Base-by-base conservation (phyloP, 2,329 filamentous ascomycete genomes). In the Xylariaceae sp. region DNA sequence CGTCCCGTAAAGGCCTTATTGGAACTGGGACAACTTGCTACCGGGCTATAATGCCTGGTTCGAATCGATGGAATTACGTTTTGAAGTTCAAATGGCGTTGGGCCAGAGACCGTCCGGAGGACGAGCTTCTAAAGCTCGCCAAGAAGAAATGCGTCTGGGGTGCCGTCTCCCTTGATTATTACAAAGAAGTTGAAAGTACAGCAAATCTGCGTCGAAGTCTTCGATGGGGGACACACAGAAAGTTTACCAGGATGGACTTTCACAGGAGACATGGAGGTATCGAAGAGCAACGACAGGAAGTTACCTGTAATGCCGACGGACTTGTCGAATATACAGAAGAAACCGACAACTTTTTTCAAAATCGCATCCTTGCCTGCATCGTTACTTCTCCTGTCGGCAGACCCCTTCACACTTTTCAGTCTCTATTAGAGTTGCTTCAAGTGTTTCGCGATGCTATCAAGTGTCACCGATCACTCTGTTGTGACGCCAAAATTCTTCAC, bases 21-120 rank as follows among this genome's bases (percentile, higher is more conserved):
- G 67, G 70, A 28, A 60, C 43, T 34, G 71, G 71, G 16, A 73
- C 67, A 45, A 66, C 65, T 55, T 74, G 70, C 54, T 73, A 74
- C 53, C 64, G 67, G 24, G 68, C 68, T 39, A 70, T 56, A 63
- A 58, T 21, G 21, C 56, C 61, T 33, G 53, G 50, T 46, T 70
- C 69, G 4, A 41, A 58, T 56, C 54, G 29, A 61, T 74, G 68
- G 68, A 47, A 63, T 44, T 65, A 64, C 53, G 65, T 68, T 49
- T 33, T 74, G 21, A 74, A 74, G 49, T 71, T 71, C 53, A 72
- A 70, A 53, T 74, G 71, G 72, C 71, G 71, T 17, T 70, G 66
- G 68, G 66, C 61, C 4, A 65, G 62, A 40, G 59, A 67, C 0
- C 67, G 66, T 53, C 62, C 68, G 1, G 73, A 75, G 56, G 63